Conservation (phyloP, 2,329 filamentous ascomycete species). For the Daldinia sp. region DNA sequence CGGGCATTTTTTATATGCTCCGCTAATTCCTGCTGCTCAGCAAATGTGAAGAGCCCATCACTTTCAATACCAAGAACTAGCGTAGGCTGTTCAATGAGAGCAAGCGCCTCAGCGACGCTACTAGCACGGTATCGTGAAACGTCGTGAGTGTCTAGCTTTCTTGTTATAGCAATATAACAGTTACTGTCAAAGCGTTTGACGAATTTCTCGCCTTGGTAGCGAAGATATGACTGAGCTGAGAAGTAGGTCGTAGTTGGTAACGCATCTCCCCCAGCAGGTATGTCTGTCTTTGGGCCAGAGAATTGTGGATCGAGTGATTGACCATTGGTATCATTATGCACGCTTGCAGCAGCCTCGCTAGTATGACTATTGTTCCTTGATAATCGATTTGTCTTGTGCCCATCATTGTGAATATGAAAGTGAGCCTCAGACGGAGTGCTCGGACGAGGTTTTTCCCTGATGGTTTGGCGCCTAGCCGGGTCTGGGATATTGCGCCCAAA, state of each 20-base stretch:
- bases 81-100: conserved; percentile 86
- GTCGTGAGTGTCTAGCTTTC: conserved; percentile 97
- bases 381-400: conserved; percentile 72
- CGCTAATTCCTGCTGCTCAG: conserved; percentile 93
- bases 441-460: conserved; percentile 74
- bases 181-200: conserved; percentile 98
- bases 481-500: conserved; percentile 95
- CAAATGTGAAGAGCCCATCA: conserved; percentile 96
- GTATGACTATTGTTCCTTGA: conserved; percentile 62
- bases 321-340: conserved; percentile 38
- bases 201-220: conserved; percentile 97
- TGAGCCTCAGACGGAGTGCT: conserved; percentile 76
- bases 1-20: conserved; percentile 81
- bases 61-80: conserved; percentile 94
- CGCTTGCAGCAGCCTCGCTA: conserved; percentile 40
- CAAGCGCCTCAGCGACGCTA: conserved; percentile 79
- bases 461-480: conserved; percentile 83
- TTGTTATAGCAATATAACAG: conserved; percentile 98
- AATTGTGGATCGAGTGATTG: conserved; percentile 73
- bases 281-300: conserved; percentile 69
- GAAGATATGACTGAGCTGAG: conserved; percentile 95
- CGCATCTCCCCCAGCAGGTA: conserved; percentile 64
- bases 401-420: conserved; percentile 86
- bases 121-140: conserved; percentile 81
- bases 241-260: conserved; percentile 84